These are phyloP conservation scores for Panicum hallii DNA, from an alignment of 202 grass and related monocot genomes.

Conservation along the genomic window DNA sequence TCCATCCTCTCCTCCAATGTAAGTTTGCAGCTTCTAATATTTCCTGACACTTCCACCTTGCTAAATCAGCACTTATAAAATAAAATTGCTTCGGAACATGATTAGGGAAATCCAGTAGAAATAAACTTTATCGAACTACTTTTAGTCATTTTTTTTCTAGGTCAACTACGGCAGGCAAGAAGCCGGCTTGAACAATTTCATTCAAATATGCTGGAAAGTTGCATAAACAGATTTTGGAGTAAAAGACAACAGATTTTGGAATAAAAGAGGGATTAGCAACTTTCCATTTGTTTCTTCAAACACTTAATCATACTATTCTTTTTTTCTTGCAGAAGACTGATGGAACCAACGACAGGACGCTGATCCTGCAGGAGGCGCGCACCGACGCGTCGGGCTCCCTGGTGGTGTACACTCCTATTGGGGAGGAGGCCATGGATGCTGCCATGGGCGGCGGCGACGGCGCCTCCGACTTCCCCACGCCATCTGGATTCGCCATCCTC, in stretches of 20 bases:
- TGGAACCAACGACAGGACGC: slow-evolving; percentile 28
- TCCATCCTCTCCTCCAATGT: slow-evolving; percentile 54
- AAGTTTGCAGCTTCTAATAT: background rate
- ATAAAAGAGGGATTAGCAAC: too few relatives aligned
- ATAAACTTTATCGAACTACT: background rate
- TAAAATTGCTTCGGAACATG: background rate
- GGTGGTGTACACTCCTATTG: slow-evolving; percentile 58
- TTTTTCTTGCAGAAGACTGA: slow-evolving; percentile 16
- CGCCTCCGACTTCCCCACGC: slow-evolving; percentile 36
- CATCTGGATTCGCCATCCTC: slow-evolving; percentile 70
- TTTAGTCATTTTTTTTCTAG: background rate
- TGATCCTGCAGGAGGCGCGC: slow-evolving; percentile 65
- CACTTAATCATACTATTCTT: background rate
- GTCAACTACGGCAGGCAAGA: too few relatives aligned
- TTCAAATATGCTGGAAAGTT: too few relatives aligned
- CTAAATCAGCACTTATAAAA: background rate
- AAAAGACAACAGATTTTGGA: too few relatives aligned
- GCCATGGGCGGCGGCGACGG: slow-evolving; percentile 51
- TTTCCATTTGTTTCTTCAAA: background rate
- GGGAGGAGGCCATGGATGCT: slow-evolving; percentile 38
- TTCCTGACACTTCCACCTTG: background rate
- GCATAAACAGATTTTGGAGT: too few relatives aligned
- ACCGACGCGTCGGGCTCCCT: slow-evolving; percentile 44
- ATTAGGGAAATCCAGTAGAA: background rate
- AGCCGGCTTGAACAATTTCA: too few relatives aligned